Evolutionary conservation across 139 green algal genomes (phyloP), one percentile per base, ranked within the genome.

Genomic region (Zygnema cylindricum): DNA sequence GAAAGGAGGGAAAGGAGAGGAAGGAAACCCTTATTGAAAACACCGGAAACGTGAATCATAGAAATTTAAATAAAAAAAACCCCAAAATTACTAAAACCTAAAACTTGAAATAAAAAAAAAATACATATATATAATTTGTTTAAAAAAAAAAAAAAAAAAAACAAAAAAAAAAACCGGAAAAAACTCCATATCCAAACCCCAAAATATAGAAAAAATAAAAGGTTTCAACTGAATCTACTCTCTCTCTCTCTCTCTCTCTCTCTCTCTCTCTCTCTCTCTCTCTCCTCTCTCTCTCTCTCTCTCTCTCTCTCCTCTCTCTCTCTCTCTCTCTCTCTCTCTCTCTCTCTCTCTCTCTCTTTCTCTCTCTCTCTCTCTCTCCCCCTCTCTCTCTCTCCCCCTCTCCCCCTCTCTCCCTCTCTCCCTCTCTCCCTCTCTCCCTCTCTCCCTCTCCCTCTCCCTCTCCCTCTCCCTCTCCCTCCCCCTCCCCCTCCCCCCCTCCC

Each of bases 361-460:
- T 21, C 30, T 21, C 11, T 11, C 43, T 11, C 11, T 81, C 36
- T 11, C 73, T 38, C 73, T 11, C 16, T 81, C 73, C 73, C 73
- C 30, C 73, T 21, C 11, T 21, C 11, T 81, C 73, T 38, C 21
- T 32, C 21, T 38, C 11, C 73, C 73, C 30, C 30, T 38, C 43
- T 11, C 11, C 73, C 21, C 73, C 11, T 21, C 73, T 11, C 73
- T 81, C 21, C 73, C 21, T 81, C 73, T 21, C 21, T 21, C 43
- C 73, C 43, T 11, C 73, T 38, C 73, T 81, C 73, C 21, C 73
- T 11, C 73, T 21, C 73, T 21, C 73, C 43, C 73, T 81, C 73
- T 11, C 43, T 38, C 43, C 73, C 73, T 21, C 11, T 81, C 73
- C 21, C 73, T 38, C 21, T 11, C 21, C 73, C 21, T 21, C 73